phyloP scores from a whole-genome alignment of 2,329 filamentous ascomycete species.

The Shiraia sp. region DNA sequence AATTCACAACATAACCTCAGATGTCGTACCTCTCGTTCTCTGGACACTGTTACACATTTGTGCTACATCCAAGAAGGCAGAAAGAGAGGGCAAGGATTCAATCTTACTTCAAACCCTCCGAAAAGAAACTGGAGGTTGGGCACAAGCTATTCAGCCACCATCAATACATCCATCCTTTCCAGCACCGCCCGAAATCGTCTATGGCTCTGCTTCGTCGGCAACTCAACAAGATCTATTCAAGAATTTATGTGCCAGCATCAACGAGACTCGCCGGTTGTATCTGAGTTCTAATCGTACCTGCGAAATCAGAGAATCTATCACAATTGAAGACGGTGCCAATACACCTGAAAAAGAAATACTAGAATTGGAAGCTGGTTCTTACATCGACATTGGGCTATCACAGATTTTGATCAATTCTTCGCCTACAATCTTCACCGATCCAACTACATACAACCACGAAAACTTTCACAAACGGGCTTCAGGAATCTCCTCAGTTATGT shows the following conservation, averaged over 20 bases:
- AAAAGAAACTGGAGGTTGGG: slow-evolving; percentile 35
- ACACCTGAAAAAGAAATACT: slow-evolving; percentile 25
- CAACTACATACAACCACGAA: slow-evolving; percentile 29
- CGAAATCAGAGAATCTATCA: slow-evolving; percentile 22
- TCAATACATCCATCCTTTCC: slow-evolving; percentile 43
- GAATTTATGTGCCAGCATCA: slow-evolving; percentile 35
- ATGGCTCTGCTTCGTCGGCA: slow-evolving; percentile 10
- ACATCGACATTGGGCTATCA: slow-evolving; percentile 38
- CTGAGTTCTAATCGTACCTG: slow-evolving; percentile 25
- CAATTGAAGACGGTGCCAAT: slow-evolving; percentile 24
- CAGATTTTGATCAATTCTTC: slow-evolving; percentile 36
- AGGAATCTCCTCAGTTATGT: slow-evolving; percentile 19
- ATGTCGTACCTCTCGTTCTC: slow-evolving; percentile 37
- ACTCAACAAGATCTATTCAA: slow-evolving; percentile 21
- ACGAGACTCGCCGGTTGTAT: slow-evolving; percentile 38
- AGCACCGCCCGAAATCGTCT: slow-evolving; percentile 38
- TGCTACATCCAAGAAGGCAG: slow-evolving; percentile 13
- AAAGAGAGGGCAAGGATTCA: slow-evolving; percentile 4
- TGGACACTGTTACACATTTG: slow-evolving; percentile 41
- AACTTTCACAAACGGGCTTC: slow-evolving; percentile 23
- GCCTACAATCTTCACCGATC: slow-evolving; percentile 21
- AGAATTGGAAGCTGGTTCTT: slow-evolving; percentile 29
- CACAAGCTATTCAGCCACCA: slow-evolving; percentile 37
- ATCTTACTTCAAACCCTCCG: slow-evolving; percentile 30
- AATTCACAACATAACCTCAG: slow-evolving; percentile 31